Conservation (phyloP, 1,139 yeast genomes). For the Lizanozyma gosingica region DNA sequence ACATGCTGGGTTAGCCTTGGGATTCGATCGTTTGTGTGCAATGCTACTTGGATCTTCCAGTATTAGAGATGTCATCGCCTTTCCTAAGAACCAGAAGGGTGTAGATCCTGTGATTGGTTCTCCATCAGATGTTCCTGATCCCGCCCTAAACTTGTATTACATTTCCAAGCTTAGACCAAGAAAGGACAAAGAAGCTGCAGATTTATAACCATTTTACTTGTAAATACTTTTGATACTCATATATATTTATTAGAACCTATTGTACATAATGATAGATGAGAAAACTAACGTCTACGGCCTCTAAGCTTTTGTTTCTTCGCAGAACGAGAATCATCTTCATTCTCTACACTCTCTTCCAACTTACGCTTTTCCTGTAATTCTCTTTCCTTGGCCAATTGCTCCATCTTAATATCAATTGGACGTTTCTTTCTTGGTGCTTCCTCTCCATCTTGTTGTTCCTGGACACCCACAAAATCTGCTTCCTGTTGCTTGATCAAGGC, state of each 20-base stretch:
- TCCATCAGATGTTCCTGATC: slow-evolving; percentile 56
- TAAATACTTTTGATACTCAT: too few relatives aligned
- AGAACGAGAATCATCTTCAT: slow-evolving; percentile 1
- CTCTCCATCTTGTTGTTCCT: slow-evolving; percentile 9
- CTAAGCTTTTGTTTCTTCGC: slow-evolving; percentile 16
- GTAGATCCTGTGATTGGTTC: slow-evolving; percentile 80
- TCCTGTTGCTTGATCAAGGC: slow-evolving; percentile 64
- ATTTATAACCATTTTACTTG: too few relatives aligned
- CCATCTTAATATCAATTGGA: slow-evolving; percentile 39
- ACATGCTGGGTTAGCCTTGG: slow-evolving; percentile 94
- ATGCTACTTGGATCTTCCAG: slow-evolving; percentile 70
- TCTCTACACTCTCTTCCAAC: slow-evolving; percentile 6
- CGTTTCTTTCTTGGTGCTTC: slow-evolving; percentile 18
- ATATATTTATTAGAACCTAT: too few relatives aligned
- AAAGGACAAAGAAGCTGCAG: neutral
- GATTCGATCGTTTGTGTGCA: slow-evolving; percentile 89
- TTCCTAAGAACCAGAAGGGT: slow-evolving; percentile 89
- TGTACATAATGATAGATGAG: too few relatives aligned
- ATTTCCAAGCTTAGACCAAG: too few relatives aligned
- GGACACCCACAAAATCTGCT: slow-evolving; percentile 30
- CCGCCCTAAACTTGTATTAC: slow-evolving; percentile 42
- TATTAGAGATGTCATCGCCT: slow-evolving; percentile 90
- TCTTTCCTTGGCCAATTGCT: slow-evolving; percentile 27
- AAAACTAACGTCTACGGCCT: slow-evolving; percentile 19
- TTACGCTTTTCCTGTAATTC: slow-evolving; percentile 18